phyloP scores from a whole-genome alignment of 805 yeast genomes.

The Suhomyces canberraensis region DNA sequence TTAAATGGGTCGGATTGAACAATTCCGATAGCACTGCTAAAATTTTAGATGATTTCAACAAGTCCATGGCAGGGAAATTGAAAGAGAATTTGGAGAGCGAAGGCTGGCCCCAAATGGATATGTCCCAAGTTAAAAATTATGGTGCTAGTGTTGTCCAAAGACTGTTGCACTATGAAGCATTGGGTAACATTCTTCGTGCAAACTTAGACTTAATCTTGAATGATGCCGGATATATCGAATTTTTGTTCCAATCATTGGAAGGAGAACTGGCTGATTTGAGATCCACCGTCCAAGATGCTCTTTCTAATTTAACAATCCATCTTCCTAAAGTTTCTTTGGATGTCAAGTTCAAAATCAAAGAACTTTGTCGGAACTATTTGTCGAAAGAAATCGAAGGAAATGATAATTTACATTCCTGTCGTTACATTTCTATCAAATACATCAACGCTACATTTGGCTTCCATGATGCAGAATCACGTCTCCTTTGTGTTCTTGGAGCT shows the following conservation, averaged over 20 bases:
- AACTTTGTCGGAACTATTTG: slow-evolving; percentile 32
- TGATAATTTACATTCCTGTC: slow-evolving; percentile 44
- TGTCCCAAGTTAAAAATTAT: slow-evolving; percentile 33
- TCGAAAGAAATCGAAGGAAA: slow-evolving; percentile 3
- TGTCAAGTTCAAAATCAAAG: slow-evolving; percentile 43
- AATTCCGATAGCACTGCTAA: slow-evolving; percentile 8
- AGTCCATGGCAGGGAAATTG: slow-evolving; percentile 49
- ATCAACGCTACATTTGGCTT: slow-evolving; percentile 65
- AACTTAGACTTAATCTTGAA: slow-evolving; percentile 38
- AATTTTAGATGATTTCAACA: slow-evolving; percentile 28
- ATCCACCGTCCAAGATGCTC: slow-evolving; percentile 66
- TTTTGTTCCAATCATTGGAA: slow-evolving; percentile 66
- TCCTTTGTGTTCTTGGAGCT: slow-evolving; percentile 65
- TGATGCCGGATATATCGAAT: slow-evolving; percentile 55
- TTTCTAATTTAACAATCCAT: slow-evolving; percentile 55
- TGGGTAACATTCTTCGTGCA: slow-evolving; percentile 61
- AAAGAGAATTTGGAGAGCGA: slow-evolving; percentile 50
- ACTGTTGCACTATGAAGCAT: slow-evolving; percentile 69
- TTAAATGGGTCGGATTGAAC: slow-evolving; percentile 52
- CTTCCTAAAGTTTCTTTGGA: slow-evolving; percentile 37
- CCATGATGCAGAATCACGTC: slow-evolving; percentile 61
- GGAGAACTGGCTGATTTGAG: slow-evolving; percentile 63
- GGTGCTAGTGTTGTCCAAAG: slow-evolving; percentile 44
- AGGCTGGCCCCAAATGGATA: slow-evolving; percentile 56
- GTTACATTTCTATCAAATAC: slow-evolving; percentile 64